Evolutionary conservation across 768 basidiomycete species (phyloP).

Genomic region (Hydnomerulius pinastri): DNA sequence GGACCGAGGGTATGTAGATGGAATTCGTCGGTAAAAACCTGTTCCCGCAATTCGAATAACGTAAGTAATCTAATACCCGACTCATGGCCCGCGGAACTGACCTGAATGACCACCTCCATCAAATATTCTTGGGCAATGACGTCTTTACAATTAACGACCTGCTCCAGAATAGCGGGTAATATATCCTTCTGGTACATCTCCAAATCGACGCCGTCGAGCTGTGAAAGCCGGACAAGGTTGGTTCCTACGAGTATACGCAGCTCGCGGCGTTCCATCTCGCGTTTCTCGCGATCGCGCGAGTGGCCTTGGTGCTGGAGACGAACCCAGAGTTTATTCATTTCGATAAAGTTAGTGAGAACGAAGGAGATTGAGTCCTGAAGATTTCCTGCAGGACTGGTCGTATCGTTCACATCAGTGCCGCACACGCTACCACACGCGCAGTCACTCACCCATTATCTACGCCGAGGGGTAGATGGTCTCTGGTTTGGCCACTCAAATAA

Average conservation of each 20-base stretch:
- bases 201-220: slow-evolving; percentile 95
- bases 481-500: slow-evolving; percentile 95
- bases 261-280: slow-evolving; percentile 94
- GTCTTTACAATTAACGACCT: slow-evolving; percentile 98
- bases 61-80: not conserved
- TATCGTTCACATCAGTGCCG: slow-evolving; percentile 2
- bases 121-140: slow-evolving; percentile 98
- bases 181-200: slow-evolving; percentile 87
- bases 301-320: slow-evolving; percentile 97
- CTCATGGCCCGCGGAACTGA: slow-evolving; percentile 31
- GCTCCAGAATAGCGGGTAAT: slow-evolving; percentile 91
- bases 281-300: slow-evolving; percentile 94
- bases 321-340: slow-evolving; percentile 99
- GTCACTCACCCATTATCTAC: slow-evolving; percentile 72
- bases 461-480: slow-evolving; percentile 93
- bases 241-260: slow-evolving; percentile 96
- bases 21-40: slow-evolving; percentile 99
- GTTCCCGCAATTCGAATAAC: not conserved
- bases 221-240: slow-evolving; percentile 92
- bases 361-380: slow-evolving; percentile 95
- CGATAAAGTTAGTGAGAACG: slow-evolving; percentile 97
- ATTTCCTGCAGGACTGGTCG: slow-evolving; percentile 75
- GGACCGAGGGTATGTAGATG: slow-evolving; percentile 95
- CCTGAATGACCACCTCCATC: slow-evolving; percentile 99
- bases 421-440: slow-evolving; percentile 3